phyloP scores from a whole-genome alignment of 495 filamentous ascomycete species.

The Aspergillus carlsbadensis region DNA sequence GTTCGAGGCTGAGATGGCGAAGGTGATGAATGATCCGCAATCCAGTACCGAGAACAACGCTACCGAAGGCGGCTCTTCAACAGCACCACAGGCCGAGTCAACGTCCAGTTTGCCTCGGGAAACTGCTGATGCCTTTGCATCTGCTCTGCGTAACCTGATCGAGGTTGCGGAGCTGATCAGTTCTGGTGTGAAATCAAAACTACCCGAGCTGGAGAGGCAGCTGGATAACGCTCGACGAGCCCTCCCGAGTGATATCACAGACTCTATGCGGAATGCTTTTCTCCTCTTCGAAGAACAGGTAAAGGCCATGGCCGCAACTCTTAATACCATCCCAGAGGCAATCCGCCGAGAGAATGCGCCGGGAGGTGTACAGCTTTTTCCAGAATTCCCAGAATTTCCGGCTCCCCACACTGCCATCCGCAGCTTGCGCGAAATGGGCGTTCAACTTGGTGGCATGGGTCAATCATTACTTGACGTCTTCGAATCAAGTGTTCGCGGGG shows the following conservation, averaged over 20 bases:
- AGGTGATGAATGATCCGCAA: constrained; percentile 32
- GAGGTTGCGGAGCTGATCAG: constrained; percentile 36
- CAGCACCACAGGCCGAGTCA: constrained; percentile 15
- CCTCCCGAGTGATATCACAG: constrained; percentile 42
- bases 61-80: constrained; percentile 14
- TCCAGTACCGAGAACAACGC: constrained; percentile 14
- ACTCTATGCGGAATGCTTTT: constrained; percentile 41
- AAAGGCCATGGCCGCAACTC: constrained; percentile 32
- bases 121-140: constrained; percentile 30
- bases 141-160: constrained; percentile 34
- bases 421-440: constrained; percentile 43
- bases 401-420: constrained; percentile 42
- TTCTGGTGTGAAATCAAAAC: constrained; percentile 35
- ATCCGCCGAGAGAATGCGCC: constrained; percentile 33
- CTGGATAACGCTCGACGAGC: constrained; percentile 38
- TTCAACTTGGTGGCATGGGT: constrained; percentile 45
- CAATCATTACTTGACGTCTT: constrained; percentile 41
- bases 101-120: constrained; percentile 21
- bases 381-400: constrained; percentile 38
- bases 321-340: constrained; percentile 33
- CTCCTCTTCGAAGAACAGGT: constrained; percentile 42
- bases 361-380: constrained; percentile 35
- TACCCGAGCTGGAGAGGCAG: constrained; percentile 42
- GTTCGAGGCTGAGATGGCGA: constrained; percentile 54
- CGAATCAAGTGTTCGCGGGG: constrained; percentile 36